phyloP scores from a whole-genome alignment of 371 early-diverging fungal species.

The Mortierella sp. region DNA sequence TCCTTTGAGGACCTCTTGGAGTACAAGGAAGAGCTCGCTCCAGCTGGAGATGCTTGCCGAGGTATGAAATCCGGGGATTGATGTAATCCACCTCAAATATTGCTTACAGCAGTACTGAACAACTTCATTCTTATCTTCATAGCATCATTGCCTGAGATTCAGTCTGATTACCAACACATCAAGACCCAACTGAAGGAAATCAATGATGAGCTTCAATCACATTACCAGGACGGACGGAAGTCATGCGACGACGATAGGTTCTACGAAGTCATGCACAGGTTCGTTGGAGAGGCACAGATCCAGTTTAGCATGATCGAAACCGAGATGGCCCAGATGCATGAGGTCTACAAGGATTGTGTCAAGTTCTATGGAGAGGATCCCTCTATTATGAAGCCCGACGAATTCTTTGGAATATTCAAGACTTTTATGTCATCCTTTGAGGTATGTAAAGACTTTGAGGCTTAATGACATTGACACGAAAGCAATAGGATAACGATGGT shows the following conservation, averaged over 20 bases:
- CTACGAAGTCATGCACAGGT: slow-evolving; percentile 58
- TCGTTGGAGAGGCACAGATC: slow-evolving; percentile 59
- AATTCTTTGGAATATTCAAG: slow-evolving; percentile 90
- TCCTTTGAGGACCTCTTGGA: slow-evolving; percentile 73
- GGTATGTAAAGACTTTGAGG: too few relatives aligned
- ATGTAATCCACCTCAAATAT: too few relatives aligned
- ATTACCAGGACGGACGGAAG: slow-evolving; percentile 58
- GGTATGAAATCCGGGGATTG: too few relatives aligned
- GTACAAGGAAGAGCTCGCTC: slow-evolving; percentile 77
- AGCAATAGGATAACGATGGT: too few relatives aligned
- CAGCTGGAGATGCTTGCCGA: slow-evolving; percentile 81
- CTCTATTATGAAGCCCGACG: slow-evolving; percentile 82
- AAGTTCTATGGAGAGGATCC: slow-evolving; percentile 87
- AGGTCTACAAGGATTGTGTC: slow-evolving; percentile 74
- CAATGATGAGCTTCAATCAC: slow-evolving; percentile 61
- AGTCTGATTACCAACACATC: slow-evolving; percentile 67
- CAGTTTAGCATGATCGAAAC: slow-evolving; percentile 62
- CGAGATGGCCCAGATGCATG: slow-evolving; percentile 69
- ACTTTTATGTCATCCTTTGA: slow-evolving; percentile 82
- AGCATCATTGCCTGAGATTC: slow-evolving; percentile 68
- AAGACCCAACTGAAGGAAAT: slow-evolving; percentile 69
- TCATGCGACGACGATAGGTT: slow-evolving; percentile 56
- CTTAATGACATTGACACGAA: too few relatives aligned
- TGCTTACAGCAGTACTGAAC: too few relatives aligned
- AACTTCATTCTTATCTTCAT: too few relatives aligned